Conservation (phyloP, 2,329 filamentous ascomycete genomes). For the Ophiostoma triangulosporum region DNA sequence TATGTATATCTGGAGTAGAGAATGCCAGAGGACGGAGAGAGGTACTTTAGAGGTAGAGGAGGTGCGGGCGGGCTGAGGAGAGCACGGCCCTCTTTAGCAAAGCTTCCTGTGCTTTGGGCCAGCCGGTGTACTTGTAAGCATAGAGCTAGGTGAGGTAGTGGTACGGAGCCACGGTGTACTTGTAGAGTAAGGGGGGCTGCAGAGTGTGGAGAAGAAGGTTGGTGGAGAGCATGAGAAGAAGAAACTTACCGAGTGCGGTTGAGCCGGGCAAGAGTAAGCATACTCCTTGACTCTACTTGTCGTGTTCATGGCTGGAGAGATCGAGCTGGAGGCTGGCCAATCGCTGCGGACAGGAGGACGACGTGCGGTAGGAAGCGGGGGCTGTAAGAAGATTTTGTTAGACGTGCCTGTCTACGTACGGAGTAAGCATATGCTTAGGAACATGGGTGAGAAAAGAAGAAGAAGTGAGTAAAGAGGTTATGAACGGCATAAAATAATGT, state of each 20-base stretch:
- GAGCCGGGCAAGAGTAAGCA: no score
- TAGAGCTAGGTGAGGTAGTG: background rate
- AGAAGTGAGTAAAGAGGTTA: no score
- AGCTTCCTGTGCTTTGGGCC: background rate
- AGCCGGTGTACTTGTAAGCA: no score
- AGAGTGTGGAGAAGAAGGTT: constrained; percentile 5
- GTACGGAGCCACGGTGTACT: background rate
- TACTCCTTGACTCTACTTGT: no score
- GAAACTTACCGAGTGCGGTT: background rate
- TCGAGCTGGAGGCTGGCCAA: constrained; percentile 3
- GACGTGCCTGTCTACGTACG: no score
- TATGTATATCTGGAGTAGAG: no score
- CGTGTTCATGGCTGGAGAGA: background rate
- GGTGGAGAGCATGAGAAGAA: background rate
- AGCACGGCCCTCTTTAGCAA: background rate
- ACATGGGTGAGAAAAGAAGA: no score
- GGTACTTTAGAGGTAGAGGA: background rate
- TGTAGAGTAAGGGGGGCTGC: background rate
- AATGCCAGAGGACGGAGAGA: background rate
- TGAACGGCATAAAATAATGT: no score
- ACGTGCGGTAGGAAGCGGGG: background rate
- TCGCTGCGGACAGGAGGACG: constrained; percentile 5
- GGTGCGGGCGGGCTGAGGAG: background rate
- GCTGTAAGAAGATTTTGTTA: no score
- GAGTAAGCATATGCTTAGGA: no score